Evolutionary conservation across 2,329 filamentous ascomycete genomes (phyloP).

Genomic region (Chaetoscypha palmicola): DNA sequence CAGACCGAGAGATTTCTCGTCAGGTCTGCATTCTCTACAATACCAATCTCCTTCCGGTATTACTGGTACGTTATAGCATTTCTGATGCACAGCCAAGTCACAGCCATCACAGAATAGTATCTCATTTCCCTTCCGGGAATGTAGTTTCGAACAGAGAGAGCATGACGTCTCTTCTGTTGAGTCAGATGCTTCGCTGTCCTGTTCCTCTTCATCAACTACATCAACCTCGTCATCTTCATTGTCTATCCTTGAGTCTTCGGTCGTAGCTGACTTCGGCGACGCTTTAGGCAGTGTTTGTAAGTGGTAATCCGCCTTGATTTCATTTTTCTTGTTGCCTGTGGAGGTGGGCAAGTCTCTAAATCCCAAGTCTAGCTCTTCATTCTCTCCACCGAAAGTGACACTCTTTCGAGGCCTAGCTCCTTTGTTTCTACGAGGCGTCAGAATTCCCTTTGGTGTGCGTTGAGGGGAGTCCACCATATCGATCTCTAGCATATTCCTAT

Average conservation of each 20-base stretch:
- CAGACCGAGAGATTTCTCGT: neutral
- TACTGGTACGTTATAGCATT: slow-evolving; percentile 49
- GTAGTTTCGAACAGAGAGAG: slow-evolving; percentile 48
- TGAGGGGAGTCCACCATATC: neutral
- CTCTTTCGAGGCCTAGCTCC: slow-evolving; percentile 41
- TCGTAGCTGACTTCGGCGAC: neutral
- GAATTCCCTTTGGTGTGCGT: slow-evolving; percentile 43
- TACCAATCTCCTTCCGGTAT: slow-evolving; percentile 59
- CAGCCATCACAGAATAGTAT: slow-evolving; percentile 60
- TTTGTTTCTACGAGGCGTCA: slow-evolving; percentile 44
- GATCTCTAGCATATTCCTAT: neutral
- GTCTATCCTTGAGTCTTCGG: neutral
- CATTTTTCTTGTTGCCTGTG: slow-evolving; percentile 8
- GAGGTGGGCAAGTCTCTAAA: slow-evolving; percentile 43
- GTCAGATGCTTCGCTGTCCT: neutral
- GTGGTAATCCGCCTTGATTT: slow-evolving; percentile 3
- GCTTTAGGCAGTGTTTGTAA: slow-evolving; percentile 3
- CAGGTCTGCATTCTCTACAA: slow-evolving; percentile 45
- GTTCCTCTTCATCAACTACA: slow-evolving; percentile 9
- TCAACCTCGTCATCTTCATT: slow-evolving; percentile 3
- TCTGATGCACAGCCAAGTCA: slow-evolving; percentile 55
- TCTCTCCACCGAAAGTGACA: slow-evolving; percentile 44
- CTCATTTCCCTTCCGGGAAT: slow-evolving; percentile 52
- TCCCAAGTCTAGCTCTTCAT: slow-evolving; percentile 38
- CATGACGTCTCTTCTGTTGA: slow-evolving; percentile 52